These are phyloP conservation scores for Agrocybe pediades DNA, from an alignment of 768 basidiomycete genomes.

Conservation along the genomic window DNA sequence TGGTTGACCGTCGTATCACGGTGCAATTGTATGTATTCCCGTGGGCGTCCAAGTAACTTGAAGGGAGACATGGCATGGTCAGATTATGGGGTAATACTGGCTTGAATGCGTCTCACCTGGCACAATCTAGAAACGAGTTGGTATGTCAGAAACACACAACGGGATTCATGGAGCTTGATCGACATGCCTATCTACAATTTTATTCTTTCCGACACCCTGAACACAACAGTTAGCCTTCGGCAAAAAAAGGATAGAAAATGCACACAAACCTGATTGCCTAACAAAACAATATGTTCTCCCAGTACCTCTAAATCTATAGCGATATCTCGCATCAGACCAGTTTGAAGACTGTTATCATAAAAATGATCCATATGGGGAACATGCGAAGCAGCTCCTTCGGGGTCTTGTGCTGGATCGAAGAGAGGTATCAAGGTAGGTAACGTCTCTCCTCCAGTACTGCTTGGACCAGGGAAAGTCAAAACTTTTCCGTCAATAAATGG, in stretches of 20 bases:
- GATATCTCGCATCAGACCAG: constrained; percentile 65
- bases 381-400: constrained; percentile 55
- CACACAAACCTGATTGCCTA: constrained; percentile 62
- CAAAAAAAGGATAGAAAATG: background rate
- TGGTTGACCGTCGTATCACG: constrained; percentile 72
- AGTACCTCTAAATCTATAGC: constrained; percentile 64
- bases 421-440: constrained; percentile 42
- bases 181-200: constrained; percentile 60
- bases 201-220: constrained; percentile 73
- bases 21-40: constrained; percentile 73
- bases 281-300: constrained; percentile 62
- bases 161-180: background rate
- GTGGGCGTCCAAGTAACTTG: constrained; percentile 58
- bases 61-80: background rate
- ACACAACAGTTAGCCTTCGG: background rate
- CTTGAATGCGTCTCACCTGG: constrained; percentile 38
- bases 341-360: constrained; percentile 71
- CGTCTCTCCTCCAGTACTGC: constrained; percentile 30
- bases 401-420: constrained; percentile 52
- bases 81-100: background rate
- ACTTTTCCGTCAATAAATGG: constrained; percentile 38
- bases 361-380: constrained; percentile 72
- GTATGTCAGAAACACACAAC: background rate
- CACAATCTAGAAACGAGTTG: constrained; percentile 38
- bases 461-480: constrained; percentile 50